Percentiles rank a stretch among this genome's conserved stretches.
Evolutionary conservation across 2,329 filamentous ascomycete species (phyloP).

Genomic region (Xylariaceae sp.): DNA sequence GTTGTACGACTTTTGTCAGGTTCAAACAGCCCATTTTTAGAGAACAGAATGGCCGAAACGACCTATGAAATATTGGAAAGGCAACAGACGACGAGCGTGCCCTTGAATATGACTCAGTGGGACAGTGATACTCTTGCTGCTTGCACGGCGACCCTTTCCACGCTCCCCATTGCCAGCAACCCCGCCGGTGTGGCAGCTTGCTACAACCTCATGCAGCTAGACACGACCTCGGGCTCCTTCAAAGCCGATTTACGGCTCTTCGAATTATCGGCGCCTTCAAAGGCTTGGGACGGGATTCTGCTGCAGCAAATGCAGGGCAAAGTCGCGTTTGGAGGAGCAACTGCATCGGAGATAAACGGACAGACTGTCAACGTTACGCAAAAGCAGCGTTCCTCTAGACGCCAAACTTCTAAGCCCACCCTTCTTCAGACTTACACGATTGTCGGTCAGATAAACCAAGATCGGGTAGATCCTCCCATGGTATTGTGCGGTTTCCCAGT

Average conservation of each 20-base stretch:
- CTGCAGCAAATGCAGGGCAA: slow-evolving; percentile 52
- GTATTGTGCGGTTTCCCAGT: slow-evolving; percentile 51
- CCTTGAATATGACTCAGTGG: slow-evolving; percentile 55
- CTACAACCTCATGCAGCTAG: slow-evolving; percentile 73
- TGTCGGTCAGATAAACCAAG: slow-evolving; percentile 61
- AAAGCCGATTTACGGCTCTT: slow-evolving; percentile 74
- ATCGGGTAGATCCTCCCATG: slow-evolving; percentile 51
- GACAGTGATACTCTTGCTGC: slow-evolving; percentile 51
- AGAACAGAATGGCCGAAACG: slow-evolving; percentile 18
- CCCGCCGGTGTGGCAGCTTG: slow-evolving; percentile 75
- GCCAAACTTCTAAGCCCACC: slow-evolving; percentile 31
- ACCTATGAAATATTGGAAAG: slow-evolving; percentile 19
- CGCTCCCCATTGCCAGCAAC: slow-evolving; percentile 59
- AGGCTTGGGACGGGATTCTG: slow-evolving; percentile 49
- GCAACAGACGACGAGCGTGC: slow-evolving; percentile 26
- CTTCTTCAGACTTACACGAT: slow-evolving; percentile 63
- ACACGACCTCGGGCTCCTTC: slow-evolving; percentile 65
- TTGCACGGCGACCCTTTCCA: slow-evolving; percentile 54
- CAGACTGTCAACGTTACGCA: slow-evolving; percentile 1
- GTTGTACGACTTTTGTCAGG: slow-evolving; percentile 18
- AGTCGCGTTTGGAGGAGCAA: slow-evolving; percentile 52
- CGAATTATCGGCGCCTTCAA: slow-evolving; percentile 59
- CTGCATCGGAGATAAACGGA: slow-evolving; percentile 37
- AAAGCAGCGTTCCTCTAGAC: slow-evolving; percentile 13
- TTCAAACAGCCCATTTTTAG: slow-evolving; percentile 15